Evolutionary conservation across 1,284 basidiomycete genomes (phyloP), one percentile per base, ranked within the genome.

Genomic region (Cutaneotrichosporon cavernicola): DNA sequence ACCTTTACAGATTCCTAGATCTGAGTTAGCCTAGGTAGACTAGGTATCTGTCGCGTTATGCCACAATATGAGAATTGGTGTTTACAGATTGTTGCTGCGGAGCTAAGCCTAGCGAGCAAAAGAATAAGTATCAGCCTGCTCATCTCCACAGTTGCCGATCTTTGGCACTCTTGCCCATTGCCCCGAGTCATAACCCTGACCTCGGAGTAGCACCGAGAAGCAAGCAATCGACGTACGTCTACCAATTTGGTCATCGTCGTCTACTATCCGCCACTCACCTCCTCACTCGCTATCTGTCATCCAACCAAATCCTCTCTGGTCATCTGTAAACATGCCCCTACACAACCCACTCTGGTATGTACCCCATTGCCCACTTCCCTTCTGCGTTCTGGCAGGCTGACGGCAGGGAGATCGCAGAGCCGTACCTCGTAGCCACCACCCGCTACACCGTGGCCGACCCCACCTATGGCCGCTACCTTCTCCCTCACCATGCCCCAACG

Each of bases 401-500:
- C 55, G 16, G 1, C 56, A 79, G 80, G 78, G 79, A 80, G 64
- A 67, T 80, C 56, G 52, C 75, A 21, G 78, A 79, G 65, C 77
- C 80, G 1, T 73, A 76, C 53, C 65, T 79, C 38, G 70, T 74
- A 2, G 64, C 66, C 9, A 40, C 66, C 1, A 73, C 72, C 0
- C 51, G 76, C 1, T 80, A 80, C 68, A 70, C 64, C 3, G 69
- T 73, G 7, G 61, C 69, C 26, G 80, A 81, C 62, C 77, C 79
- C 2, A 81, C 80, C 2, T 79, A 80, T 63, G 80, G 79, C 5
- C 73, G 80, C 38, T 81, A 72, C 47, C 65, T 69, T 1, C 68
- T 78, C 10, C 72, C 75, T 1, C 69, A 71, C 34, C 74, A 79
- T 62, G 71, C 74, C 2, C 78, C 77, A 4, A 75, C 79, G 50